These are phyloP conservation scores for Pyrenochaeta sp. DNA, from an alignment of 2,329 filamentous ascomycete genomes.

Conservation along the genomic window DNA sequence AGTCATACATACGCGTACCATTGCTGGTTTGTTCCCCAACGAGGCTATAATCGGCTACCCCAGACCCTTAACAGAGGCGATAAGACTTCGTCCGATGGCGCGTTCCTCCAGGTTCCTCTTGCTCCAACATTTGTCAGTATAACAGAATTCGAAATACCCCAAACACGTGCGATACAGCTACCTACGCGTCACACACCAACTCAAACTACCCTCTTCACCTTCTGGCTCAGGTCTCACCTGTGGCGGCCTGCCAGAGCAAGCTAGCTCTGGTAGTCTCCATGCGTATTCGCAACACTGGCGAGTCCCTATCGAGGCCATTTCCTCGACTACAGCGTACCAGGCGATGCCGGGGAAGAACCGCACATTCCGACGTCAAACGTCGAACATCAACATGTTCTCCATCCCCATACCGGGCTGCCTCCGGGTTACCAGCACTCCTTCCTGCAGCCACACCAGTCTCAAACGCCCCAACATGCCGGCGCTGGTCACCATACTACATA, in stretches of 20 bases:
- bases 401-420: conserved; percentile 46
- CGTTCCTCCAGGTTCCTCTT: conserved; percentile 43
- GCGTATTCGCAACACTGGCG: conserved; percentile 60
- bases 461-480: conserved; percentile 49
- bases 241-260: conserved; percentile 58
- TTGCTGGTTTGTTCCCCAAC: conserved; percentile 35
- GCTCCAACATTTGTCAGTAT: conserved; percentile 53
- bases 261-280: conserved; percentile 60
- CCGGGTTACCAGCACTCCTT: conserved; percentile 46
- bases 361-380: conserved; percentile 52
- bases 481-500: conserved; percentile 45
- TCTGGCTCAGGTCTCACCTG: conserved; percentile 53
- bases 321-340: conserved; percentile 56
- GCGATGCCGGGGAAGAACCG: conserved; percentile 52
- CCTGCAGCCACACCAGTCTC: conserved; percentile 48
- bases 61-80: conserved; percentile 48
- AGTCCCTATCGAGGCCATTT: conserved; percentile 55
- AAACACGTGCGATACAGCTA: conserved; percentile 52
- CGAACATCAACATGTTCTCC: conserved; percentile 51
- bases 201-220: conserved; percentile 48
- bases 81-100: conserved; percentile 48
- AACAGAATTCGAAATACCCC: conserved; percentile 48
- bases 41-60: conserved; percentile 50
- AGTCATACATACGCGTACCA: too few relatives aligned
- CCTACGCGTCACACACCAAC: conserved; percentile 41